These are phyloP conservation scores for Musa beccarii DNA, from an alignment of 176 grass and related monocot genomes.

Conservation along the genomic window DNA sequence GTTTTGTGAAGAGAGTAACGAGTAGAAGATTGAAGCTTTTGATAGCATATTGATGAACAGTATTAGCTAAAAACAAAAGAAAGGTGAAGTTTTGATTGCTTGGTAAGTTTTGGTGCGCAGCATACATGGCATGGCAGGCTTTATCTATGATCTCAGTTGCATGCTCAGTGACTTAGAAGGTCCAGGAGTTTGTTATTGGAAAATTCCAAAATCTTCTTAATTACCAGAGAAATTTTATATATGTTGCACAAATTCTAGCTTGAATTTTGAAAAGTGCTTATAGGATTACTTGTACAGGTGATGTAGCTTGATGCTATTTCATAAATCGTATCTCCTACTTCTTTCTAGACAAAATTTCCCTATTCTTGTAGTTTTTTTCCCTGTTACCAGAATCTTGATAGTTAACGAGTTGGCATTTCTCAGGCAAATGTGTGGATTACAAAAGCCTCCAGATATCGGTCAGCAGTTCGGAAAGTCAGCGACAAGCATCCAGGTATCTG, in stretches of 20 bases:
- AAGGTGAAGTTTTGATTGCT: not conserved
- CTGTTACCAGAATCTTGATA: not conserved
- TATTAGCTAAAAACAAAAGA: not conserved
- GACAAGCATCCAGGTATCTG: not conserved
- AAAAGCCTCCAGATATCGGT: not conserved
- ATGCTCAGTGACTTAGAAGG: not conserved
- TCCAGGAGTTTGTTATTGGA: not conserved
- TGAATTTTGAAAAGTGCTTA: not conserved
- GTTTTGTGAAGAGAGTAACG: not conserved
- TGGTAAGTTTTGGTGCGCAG: not conserved
- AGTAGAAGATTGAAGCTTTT: not conserved
- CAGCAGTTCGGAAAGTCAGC: not conserved
- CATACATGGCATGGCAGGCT: not conserved
- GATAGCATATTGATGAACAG: not conserved
- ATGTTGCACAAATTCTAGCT: not conserved
- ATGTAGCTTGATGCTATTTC: not conserved
- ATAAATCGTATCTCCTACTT: not conserved
- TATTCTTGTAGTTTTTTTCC: not conserved
- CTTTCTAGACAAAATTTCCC: too few relatives aligned
- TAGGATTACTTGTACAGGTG: not conserved
- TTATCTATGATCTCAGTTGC: not conserved
- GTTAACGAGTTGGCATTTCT: not conserved
- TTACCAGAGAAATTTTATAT: not conserved
- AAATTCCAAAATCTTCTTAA: not conserved
- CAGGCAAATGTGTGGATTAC: slow-evolving; percentile 3